Conservation (phyloP, 139 green algal species). For the Axilococcus clingmanii region DNA sequence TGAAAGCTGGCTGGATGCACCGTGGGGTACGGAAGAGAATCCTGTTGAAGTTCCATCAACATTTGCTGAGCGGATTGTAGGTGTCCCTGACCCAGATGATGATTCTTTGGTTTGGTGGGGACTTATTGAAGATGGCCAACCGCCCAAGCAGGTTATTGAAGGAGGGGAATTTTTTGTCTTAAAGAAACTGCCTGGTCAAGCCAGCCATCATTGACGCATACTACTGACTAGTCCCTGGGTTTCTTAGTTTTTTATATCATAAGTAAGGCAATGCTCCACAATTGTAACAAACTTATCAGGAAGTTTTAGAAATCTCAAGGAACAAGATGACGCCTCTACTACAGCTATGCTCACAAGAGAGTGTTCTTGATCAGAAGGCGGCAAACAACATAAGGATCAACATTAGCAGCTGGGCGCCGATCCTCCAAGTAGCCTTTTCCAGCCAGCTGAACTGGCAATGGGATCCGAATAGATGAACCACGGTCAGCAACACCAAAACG, state of each 20-base stretch:
- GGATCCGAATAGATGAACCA: conserved; percentile 80
- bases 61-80: conserved; percentile 49
- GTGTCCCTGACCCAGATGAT: conserved; percentile 63
- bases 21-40: conserved; percentile 54
- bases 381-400: conserved; percentile 49
- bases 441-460: conserved; percentile 63
- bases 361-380: conserved; percentile 11
- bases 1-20: conserved; percentile 61
- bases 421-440: conserved; percentile 84
- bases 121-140: conserved; percentile 41
- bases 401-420: conserved; percentile 71
- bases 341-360: conserved; percentile 4
- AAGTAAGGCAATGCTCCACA: too few relatives aligned
- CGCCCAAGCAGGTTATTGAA: conserved; percentile 64
- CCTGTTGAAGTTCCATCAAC: conserved; percentile 52
- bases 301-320: too few relatives aligned
- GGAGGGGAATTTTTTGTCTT: conserved; percentile 65
- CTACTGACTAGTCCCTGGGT: too few relatives aligned
- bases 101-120: conserved; percentile 55
- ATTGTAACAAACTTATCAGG: too few relatives aligned
- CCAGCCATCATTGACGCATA: conserved; percentile 29
- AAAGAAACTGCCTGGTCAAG: conserved; percentile 28
- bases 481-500: conserved; percentile 70
- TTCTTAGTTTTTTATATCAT: too few relatives aligned
- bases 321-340: too few relatives aligned